A percentile compares a stretch with the other conserved stretches of the same genome.
These are phyloP conservation scores for Incumbomyces delicatus DNA, from an alignment of 2,329 filamentous ascomycete species.

Conservation along the genomic window DNA sequence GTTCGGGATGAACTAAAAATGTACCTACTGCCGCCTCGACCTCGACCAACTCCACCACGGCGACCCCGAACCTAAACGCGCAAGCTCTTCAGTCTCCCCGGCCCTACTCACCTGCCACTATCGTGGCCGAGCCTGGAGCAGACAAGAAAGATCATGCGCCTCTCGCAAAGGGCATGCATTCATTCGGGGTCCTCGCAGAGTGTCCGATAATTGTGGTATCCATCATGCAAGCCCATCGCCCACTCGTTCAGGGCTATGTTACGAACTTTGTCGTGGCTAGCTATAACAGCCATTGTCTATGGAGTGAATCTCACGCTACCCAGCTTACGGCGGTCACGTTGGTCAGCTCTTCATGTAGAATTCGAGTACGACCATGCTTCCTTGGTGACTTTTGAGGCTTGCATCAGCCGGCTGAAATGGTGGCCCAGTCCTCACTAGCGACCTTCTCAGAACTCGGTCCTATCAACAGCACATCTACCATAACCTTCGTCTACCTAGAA, in stretches of 20 bases:
- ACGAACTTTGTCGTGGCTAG: constrained; percentile 60
- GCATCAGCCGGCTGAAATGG: too few relatives aligned
- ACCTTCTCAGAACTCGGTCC: too few relatives aligned
- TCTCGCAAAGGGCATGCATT: constrained; percentile 88
- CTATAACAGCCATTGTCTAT: too few relatives aligned
- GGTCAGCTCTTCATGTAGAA: too few relatives aligned
- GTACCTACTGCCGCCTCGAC: constrained; percentile 55
- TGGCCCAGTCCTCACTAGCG: too few relatives aligned
- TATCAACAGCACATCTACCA: too few relatives aligned
- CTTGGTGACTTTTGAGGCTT: too few relatives aligned
- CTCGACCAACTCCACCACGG: constrained; percentile 36
- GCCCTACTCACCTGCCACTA: constrained; percentile 79
- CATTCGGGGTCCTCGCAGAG: constrained; percentile 95
- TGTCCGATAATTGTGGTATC: constrained; percentile 98
- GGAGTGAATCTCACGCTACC: too few relatives aligned
- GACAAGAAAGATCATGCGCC: constrained; percentile 76
- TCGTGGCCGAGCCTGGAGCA: constrained; percentile 63
- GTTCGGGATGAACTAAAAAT: too few relatives aligned
- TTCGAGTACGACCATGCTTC: too few relatives aligned
- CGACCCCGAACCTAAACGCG: constrained; percentile 41
- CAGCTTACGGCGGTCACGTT: too few relatives aligned
- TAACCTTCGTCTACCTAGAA: too few relatives aligned
- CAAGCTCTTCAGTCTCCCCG: constrained; percentile 77
- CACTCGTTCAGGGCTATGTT: constrained; percentile 71
- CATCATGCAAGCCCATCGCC: constrained; percentile 87